Evolutionary conservation across 169 alveolate species (phyloP).

Genomic region (Cryptosporidium parvum): DNA sequence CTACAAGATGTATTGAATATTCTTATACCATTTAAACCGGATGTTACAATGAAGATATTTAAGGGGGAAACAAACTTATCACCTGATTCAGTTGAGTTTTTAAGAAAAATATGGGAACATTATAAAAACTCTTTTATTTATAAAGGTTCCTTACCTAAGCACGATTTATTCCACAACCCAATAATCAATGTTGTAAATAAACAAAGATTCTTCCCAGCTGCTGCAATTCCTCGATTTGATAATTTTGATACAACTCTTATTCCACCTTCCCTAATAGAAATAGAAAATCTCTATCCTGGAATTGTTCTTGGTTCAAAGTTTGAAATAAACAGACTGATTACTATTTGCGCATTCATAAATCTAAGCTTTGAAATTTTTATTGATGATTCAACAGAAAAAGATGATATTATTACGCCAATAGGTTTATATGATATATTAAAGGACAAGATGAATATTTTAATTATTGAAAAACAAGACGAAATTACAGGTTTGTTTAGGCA

Average conservation of each 20-base stretch:
- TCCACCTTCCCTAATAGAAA: neutral
- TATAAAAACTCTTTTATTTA: slow-evolving; percentile 35
- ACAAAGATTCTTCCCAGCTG: slow-evolving; percentile 47
- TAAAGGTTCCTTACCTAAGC: slow-evolving; percentile 16
- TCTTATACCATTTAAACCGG: slow-evolving; percentile 28
- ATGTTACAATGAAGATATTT: slow-evolving; percentile 1
- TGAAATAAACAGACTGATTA: neutral
- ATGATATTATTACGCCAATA: slow-evolving; percentile 17
- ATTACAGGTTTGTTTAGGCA: neutral
- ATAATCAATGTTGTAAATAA: slow-evolving; percentile 17
- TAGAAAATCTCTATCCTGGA: slow-evolving; percentile 4
- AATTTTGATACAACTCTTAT: slow-evolving; percentile 16
- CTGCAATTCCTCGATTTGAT: slow-evolving; percentile 48
- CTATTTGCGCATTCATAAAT: slow-evolving; percentile 35
- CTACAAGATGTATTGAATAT: slow-evolving; percentile 39
- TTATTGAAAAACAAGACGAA: slow-evolving; percentile 7
- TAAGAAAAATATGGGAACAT: slow-evolving; percentile 28
- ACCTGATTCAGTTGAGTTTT: slow-evolving; percentile 15
- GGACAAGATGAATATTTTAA: neutral
- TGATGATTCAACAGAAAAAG: neutral
- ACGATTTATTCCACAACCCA: slow-evolving; percentile 41
- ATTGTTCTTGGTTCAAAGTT: neutral
- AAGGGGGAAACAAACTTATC: slow-evolving; percentile 20
- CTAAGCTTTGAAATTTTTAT: slow-evolving; percentile 44
- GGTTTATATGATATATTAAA: slow-evolving; percentile 7